phyloP scores from a whole-genome alignment of 108 stramenopile genomes.

The Fistulifera solaris region DNA sequence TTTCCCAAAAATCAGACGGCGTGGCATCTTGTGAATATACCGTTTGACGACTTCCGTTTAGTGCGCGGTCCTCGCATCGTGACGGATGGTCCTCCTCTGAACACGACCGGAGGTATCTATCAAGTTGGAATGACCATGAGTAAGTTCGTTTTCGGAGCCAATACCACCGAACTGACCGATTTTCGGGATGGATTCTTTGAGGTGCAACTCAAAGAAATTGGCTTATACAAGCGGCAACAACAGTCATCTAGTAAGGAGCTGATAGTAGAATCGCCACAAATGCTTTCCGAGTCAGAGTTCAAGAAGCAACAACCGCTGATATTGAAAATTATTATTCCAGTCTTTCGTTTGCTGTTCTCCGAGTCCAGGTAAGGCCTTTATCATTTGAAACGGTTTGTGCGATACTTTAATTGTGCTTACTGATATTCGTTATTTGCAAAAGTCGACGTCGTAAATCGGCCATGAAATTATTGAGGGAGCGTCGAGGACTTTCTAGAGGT shows the following conservation, averaged over 20 bases:
- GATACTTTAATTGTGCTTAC: background rate
- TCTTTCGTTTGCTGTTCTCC: constrained; percentile 53
- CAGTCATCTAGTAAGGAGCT: background rate
- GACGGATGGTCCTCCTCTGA: constrained; percentile 44
- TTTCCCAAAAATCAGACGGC: constrained; percentile 14
- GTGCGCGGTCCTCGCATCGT: constrained; percentile 62
- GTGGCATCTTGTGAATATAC: constrained; percentile 47
- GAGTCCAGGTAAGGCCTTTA: constrained; percentile 32
- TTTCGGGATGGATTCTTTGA: constrained; percentile 77
- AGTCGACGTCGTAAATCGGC: constrained; percentile 59
- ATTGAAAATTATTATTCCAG: constrained; percentile 48
- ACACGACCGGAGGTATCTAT: constrained; percentile 49
- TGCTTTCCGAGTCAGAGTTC: constrained; percentile 46
- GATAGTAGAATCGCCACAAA: constrained; percentile 12
- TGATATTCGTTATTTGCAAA: background rate
- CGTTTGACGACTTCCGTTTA: constrained; percentile 50
- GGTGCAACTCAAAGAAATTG: constrained; percentile 53
- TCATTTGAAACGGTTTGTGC: background rate
- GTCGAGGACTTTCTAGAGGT: constrained; percentile 34
- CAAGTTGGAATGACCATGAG: constrained; percentile 71
- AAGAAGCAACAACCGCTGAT: constrained; percentile 40
- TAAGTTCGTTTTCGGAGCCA: constrained; percentile 52
- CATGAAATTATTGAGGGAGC: constrained; percentile 42
- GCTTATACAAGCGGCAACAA: constrained; percentile 29
- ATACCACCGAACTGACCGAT: constrained; percentile 48